These are phyloP conservation scores for Didymella segeticola DNA, from an alignment of 2,329 filamentous ascomycete species.

Conservation along the genomic window DNA sequence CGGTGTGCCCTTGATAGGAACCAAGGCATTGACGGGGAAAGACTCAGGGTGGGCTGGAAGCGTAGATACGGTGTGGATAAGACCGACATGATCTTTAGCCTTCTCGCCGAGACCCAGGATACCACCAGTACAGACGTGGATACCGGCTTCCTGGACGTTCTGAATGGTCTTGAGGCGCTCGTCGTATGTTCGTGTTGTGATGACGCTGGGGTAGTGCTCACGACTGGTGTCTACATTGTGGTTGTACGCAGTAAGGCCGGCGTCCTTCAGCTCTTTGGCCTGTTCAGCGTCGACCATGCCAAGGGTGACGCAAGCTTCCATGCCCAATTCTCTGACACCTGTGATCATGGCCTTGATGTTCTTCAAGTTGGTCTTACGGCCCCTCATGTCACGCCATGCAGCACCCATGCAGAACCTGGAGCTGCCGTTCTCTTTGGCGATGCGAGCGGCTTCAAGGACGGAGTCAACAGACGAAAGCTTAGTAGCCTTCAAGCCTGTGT, in stretches of 20 bases:
- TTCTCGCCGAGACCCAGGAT: conserved; percentile 86
- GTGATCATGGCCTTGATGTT: conserved; percentile 88
- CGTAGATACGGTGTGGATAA: conserved; percentile 82
- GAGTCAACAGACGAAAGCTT: conserved; percentile 81
- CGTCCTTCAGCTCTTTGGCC: conserved; percentile 81
- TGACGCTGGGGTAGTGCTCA: conserved; percentile 86
- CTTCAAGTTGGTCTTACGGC: conserved; percentile 80
- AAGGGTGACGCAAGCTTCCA: conserved; percentile 93
- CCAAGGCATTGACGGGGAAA: conserved; percentile 89
- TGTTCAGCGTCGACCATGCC: conserved; percentile 88
- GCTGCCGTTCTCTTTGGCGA: conserved; percentile 82
- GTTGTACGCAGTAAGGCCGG: conserved; percentile 89
- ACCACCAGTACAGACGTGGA: conserved; percentile 89
- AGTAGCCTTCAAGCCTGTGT: conserved; percentile 78
- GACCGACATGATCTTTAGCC: conserved; percentile 77
- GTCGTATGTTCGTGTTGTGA: conserved; percentile 85
- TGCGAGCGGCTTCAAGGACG: conserved; percentile 77
- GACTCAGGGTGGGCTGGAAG: conserved; percentile 84
- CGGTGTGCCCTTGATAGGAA: conserved; percentile 89
- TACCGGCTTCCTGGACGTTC: conserved; percentile 82
- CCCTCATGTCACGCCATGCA: conserved; percentile 92
- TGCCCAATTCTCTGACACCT: conserved; percentile 79
- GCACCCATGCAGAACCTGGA: conserved; percentile 96
- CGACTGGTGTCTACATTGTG: conserved; percentile 92
- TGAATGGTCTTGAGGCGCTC: conserved; percentile 81